Conservation (phyloP, 2,329 filamentous ascomycete species). For the Ambrosiella xylebori region DNA sequence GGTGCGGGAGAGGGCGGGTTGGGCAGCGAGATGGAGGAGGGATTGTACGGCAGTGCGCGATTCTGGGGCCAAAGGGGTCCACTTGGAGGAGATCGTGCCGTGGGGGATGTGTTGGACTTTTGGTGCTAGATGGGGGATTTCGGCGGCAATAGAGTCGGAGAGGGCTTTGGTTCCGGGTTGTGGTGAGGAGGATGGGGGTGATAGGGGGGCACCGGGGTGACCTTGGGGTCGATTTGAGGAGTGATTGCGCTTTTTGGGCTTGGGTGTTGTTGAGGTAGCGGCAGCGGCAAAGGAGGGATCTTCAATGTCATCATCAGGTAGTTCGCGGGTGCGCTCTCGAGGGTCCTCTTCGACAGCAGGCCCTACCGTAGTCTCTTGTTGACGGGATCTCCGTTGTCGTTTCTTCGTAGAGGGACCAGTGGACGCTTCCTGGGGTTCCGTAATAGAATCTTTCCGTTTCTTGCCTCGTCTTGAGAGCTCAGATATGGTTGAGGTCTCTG, state of each 20-base stretch:
- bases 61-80: slow-evolving; percentile 37
- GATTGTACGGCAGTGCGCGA: slow-evolving; percentile 38
- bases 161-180: slow-evolving; percentile 17
- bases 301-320: background rate
- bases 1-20: slow-evolving; percentile 42
- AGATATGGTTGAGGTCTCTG: background rate
- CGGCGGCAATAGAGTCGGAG: slow-evolving; percentile 15
- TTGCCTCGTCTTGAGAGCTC: background rate
- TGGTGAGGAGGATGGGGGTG: background rate
- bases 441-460: background rate
- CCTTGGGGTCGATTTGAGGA: background rate
- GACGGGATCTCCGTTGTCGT: background rate
- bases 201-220: background rate
- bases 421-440: background rate
- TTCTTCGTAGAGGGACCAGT: background rate
- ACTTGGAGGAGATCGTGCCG: slow-evolving; percentile 47
- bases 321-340: background rate
- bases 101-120: slow-evolving; percentile 38
- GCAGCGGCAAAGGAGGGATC: background rate
- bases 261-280: background rate
- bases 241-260: background rate
- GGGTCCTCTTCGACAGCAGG: background rate
- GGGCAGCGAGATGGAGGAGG: slow-evolving; percentile 41
- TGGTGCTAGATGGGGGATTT: slow-evolving; percentile 30
- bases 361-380: background rate